Evolutionary conservation across 176 grass and related monocot genomes (phyloP).

Genomic region (Secale cereale): DNA sequence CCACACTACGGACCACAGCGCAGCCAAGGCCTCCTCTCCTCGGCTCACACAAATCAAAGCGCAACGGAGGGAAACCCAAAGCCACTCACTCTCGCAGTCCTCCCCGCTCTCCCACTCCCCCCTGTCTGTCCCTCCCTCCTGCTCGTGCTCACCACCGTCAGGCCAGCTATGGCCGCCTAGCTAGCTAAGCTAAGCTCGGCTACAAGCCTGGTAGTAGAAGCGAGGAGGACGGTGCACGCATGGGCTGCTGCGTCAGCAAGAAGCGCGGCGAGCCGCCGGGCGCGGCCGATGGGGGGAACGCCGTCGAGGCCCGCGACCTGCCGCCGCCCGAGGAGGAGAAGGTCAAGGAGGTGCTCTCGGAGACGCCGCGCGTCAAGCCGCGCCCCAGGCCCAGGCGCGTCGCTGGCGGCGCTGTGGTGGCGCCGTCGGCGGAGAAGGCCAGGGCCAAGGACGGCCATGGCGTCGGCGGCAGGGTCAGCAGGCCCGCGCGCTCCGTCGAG

Average conservation of each 20-base stretch:
- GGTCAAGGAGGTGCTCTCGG: constrained; percentile 94
- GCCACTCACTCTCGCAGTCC: background rate
- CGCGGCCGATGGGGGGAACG: background rate
- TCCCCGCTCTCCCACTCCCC: background rate
- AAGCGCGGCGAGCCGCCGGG: background rate
- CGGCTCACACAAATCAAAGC: constrained; percentile 42
- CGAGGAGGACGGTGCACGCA: background rate
- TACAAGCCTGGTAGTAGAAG: background rate
- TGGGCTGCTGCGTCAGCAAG: constrained; percentile 65
- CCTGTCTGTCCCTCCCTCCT: background rate
- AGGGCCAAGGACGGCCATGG: background rate
- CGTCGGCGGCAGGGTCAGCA: background rate
- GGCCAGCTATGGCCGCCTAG: constrained; percentile 11
- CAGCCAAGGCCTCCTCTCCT: background rate
- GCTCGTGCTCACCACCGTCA: background rate
- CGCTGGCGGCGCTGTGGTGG: constrained; percentile 15
- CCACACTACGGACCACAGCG: too few species aligned
- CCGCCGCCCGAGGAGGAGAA: constrained; percentile 72
- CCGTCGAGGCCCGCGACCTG: constrained; percentile 37
- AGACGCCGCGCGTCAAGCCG: constrained; percentile 51
- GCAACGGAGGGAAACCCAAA: constrained; percentile 50
- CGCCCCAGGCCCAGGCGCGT: constrained; percentile 20
- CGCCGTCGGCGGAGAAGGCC: constrained; percentile 15
- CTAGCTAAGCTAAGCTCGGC: background rate
- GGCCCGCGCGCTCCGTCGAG: background rate